Base-by-base conservation (phyloP, 768 basidiomycete species). In the Lactarius sanguifluus region DNA sequence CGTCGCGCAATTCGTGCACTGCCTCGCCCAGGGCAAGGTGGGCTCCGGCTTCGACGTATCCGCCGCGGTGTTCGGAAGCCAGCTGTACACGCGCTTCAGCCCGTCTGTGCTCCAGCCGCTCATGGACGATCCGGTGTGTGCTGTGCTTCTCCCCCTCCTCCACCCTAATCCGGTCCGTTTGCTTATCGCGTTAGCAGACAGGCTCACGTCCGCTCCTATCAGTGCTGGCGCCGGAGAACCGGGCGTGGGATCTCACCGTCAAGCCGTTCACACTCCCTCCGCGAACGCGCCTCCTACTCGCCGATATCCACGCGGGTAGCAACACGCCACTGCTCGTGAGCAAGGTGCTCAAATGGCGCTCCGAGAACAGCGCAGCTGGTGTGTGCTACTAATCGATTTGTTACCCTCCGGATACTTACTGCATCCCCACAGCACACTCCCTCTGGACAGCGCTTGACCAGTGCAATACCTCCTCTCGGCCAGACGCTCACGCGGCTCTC, bases 11-110 rank as follows among this genome's bases (percentile, higher is more conserved):
- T 97, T 89, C 75, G 85, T 94, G 8, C 97, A 99, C 76, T 98
- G 95, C 73, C 81, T 95, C 43, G 97, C 96, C 0, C 97, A 99
- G 78, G 97, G 97, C 47, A 99, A 99, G 78, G 89, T 99, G 18
- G 97, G 97, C 36, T 94, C 92, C 72, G 97, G 97, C 7, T 99
- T 99, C 78, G 97, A 99, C 73, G 92, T 99, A 57, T 87, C 93
- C 7, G 86, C 94, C 0, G 96, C 96, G 1, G 91, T 93, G 3
- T 98, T 91, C 76, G 97, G 97, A 28, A 95, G 94, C 73, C 96
- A 98, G 72, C 73, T 94, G 8, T 99, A 98, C 78, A 90, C 86
- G 28, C 86, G 96, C 55, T 98, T 98, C 75, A 84, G 85, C 73
- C 90, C 93, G 5, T 77, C 76, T 16, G 87, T 93, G 30, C 76